phyloP scores from a whole-genome alignment of 2,329 filamentous ascomycete genomes.

The Truncatella angustata region DNA sequence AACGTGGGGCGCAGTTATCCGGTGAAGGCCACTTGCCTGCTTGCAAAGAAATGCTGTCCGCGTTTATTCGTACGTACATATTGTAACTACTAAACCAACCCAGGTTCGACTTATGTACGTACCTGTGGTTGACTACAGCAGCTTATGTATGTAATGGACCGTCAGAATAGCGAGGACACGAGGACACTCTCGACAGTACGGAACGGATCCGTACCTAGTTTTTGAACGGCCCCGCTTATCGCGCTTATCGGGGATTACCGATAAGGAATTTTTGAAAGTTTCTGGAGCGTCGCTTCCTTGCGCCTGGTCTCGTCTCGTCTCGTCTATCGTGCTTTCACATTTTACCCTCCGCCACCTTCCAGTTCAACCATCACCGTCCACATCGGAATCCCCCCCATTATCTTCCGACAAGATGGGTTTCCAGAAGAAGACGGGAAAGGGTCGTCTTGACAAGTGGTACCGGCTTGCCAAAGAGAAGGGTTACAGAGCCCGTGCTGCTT shows the following conservation, averaged over 20 bases:
- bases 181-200: too few species aligned
- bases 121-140: too few species aligned
- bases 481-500: conserved; percentile 90
- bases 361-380: too few species aligned
- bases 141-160: too few species aligned
- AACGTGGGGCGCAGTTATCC: not conserved
- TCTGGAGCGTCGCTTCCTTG: not conserved
- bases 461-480: conserved; percentile 98
- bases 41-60: too few species aligned
- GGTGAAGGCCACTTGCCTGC: too few species aligned
- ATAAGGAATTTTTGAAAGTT: conserved; percentile 15
- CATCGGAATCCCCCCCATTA: conserved; percentile 1
- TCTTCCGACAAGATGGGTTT: conserved; percentile 68
- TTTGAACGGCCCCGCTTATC: not conserved
- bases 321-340: not conserved
- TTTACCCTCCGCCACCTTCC: not conserved
- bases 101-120: too few species aligned
- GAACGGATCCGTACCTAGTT: not conserved
- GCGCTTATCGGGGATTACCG: not conserved
- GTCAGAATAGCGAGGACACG: too few species aligned
- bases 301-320: too few species aligned
- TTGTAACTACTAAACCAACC: too few species aligned
- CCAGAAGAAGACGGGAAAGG: conserved; percentile 98
- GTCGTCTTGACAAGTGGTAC: conserved; percentile 98
- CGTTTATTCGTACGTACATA: too few species aligned